Conservation (phyloP, 2,329 filamentous ascomycete genomes). For the Zasmidium angulare region DNA sequence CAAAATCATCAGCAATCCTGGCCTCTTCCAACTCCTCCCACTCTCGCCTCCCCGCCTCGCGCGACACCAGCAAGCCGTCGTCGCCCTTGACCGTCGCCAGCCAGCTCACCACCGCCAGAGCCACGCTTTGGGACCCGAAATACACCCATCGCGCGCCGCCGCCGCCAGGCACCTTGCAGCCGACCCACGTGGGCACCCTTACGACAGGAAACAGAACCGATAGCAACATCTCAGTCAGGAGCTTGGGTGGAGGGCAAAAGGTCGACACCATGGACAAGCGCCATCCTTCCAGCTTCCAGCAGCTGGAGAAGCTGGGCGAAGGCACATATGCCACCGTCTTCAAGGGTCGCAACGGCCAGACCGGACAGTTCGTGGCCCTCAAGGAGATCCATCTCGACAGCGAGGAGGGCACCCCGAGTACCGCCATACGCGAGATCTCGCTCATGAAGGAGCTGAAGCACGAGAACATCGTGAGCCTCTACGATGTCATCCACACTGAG, state of each 20-base stretch:
- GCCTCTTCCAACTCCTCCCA: conserved; percentile 18
- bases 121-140: conserved; percentile 51
- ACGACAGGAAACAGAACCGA: conserved; percentile 48
- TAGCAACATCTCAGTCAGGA: conserved; percentile 52
- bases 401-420: conserved; percentile 95
- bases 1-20: conserved; percentile 2
- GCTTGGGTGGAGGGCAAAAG: conserved; percentile 45
- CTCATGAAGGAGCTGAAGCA: conserved; percentile 99
- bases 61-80: conserved; percentile 8
- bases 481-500: conserved; percentile 99
- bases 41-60: conserved; percentile 9
- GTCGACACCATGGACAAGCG: conserved; percentile 76
- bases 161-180: conserved; percentile 45
- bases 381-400: conserved; percentile 99
- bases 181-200: conserved; percentile 51
- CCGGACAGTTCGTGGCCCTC: conserved; percentile 90
- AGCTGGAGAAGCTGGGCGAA: conserved; percentile 96
- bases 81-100: conserved; percentile 17
- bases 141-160: conserved; percentile 47
- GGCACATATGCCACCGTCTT: conserved; percentile 99
- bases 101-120: conserved; percentile 50
- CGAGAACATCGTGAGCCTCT: conserved; percentile 93
- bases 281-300: conserved; percentile 96
- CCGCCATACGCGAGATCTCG: conserved; percentile 96
- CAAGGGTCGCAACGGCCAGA: conserved; percentile 96